phyloP scores from a whole-genome alignment of 2,329 filamentous ascomycete genomes.

The Trichoderma gracile region DNA sequence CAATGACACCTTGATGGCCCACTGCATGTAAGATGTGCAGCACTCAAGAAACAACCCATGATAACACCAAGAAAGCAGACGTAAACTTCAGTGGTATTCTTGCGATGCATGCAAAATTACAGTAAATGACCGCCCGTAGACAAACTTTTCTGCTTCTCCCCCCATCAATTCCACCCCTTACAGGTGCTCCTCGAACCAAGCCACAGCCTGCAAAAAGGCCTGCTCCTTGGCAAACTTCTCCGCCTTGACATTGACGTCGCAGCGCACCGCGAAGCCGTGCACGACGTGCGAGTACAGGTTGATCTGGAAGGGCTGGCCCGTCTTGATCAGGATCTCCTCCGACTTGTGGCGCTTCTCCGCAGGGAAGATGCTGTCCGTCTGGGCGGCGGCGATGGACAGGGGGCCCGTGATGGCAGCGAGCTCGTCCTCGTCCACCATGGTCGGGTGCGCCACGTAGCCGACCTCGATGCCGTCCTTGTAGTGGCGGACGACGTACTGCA shows the following conservation, averaged over 20 bases:
- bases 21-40: no score
- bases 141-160: neutral
- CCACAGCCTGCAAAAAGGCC: conserved; percentile 74
- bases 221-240: conserved; percentile 75
- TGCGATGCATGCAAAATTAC: neutral
- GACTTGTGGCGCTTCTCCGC: conserved; percentile 62
- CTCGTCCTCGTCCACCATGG: conserved; percentile 69
- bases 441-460: conserved; percentile 75
- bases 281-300: conserved; percentile 69
- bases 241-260: conserved; percentile 58
- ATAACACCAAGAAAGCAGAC: no score
- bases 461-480: conserved; percentile 63
- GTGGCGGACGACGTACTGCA: conserved; percentile 66
- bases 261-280: conserved; percentile 75
- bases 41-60: no score
- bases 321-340: conserved; percentile 60
- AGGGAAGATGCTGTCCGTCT: conserved; percentile 68
- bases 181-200: conserved; percentile 65
- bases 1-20: no score
- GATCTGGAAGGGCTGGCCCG: conserved; percentile 69
- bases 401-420: conserved; percentile 66
- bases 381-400: conserved; percentile 65
- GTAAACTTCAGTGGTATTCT: no score
- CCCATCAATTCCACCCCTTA: neutral
- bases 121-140: no score